Conservation (phyloP, 148 eudicot species). For the Cornus florida region DNA sequence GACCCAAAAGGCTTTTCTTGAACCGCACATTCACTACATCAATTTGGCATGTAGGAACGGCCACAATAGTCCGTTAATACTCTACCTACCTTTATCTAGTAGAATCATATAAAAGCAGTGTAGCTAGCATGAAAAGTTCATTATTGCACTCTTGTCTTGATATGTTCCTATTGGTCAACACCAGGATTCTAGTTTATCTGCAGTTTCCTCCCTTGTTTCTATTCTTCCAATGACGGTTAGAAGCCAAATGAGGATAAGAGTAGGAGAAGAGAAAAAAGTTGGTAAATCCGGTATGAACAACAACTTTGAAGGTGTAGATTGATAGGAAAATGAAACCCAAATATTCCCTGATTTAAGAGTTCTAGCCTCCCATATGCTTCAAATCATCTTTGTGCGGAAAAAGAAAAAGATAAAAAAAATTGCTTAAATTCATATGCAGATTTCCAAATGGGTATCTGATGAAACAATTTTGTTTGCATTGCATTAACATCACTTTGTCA, state of each 20-base stretch:
- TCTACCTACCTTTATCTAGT: too few species aligned
- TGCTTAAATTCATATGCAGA: background rate
- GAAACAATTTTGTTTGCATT: background rate
- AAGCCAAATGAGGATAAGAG: slow-evolving; percentile 50
- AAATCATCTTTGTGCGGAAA: background rate
- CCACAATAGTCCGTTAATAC: too few species aligned
- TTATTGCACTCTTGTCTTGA: background rate
- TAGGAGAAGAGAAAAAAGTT: slow-evolving; percentile 39
- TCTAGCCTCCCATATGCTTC: background rate
- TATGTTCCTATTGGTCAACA: slow-evolving; percentile 23
- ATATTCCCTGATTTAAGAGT: too few species aligned
- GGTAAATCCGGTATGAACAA: slow-evolving; percentile 42
- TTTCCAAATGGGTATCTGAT: background rate
- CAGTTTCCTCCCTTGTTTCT: slow-evolving; percentile 63
- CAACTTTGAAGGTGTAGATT: too few species aligned
- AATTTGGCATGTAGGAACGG: too few species aligned
- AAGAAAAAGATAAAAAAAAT: too few species aligned
- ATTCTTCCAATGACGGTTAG: slow-evolving; percentile 60
- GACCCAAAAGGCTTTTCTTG: too few species aligned
- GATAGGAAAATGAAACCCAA: too few species aligned
- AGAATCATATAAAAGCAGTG: background rate
- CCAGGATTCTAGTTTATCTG: slow-evolving; percentile 73
- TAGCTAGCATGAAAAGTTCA: background rate
- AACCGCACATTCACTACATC: too few species aligned
- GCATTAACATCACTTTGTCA: too few species aligned